Base-by-base conservation (phyloP, 495 filamentous ascomycete genomes). In the Podospora fimiseda region DNA sequence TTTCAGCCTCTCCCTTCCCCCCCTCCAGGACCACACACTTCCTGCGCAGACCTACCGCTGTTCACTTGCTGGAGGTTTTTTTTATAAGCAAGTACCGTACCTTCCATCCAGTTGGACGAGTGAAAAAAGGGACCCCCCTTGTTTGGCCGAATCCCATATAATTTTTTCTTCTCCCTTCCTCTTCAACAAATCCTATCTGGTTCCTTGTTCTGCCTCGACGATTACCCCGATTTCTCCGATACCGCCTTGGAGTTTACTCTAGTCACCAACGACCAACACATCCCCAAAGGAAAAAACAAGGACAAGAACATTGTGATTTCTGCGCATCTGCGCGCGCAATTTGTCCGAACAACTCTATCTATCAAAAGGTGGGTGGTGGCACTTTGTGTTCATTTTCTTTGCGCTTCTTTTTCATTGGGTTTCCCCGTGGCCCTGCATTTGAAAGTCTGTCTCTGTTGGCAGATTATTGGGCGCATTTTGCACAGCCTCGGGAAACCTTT, bases 1-100 rank as follows among this genome's bases (percentile, higher is more conserved):
- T 65, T 63, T 65, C 64, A 67, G 64, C 64, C 64, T 67, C 59
- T 38, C 44, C 39, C 49, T 42, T 15, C 39, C 11, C 8, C 18
- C 44, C 22, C 23, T 33, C 13, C 18, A n/a, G 23, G 21, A 33
- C 22, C 37, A 41, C 48, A n/a, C n/a, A n/a, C n/a, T 37, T 33
- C 24, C 46, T 56, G 50, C 37, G 53, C 56, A 56, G n/a, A n/a
- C n/a, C n/a, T n/a, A 51, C 36, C 56, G 51, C 57, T 44, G 27
- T 60, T 55, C 57, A 56, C 53, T 59, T 58, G 60, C 57, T 53
- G 58, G 56, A 36, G 27, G 2, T 27, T 30, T 36, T 39, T 47
- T 40, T 37, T 27, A 23, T 14, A 15, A n/a, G 45, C n/a, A n/a
- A n/a, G n/a, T n/a, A n/a, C n/a, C n/a, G n/a, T n/a, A n/a, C n/a